A percentile compares a stretch with the other conserved stretches of the same genome.
These are phyloP conservation scores for Pisolithus orientalis DNA, from an alignment of 768 basidiomycete genomes.

Conservation along the genomic window DNA sequence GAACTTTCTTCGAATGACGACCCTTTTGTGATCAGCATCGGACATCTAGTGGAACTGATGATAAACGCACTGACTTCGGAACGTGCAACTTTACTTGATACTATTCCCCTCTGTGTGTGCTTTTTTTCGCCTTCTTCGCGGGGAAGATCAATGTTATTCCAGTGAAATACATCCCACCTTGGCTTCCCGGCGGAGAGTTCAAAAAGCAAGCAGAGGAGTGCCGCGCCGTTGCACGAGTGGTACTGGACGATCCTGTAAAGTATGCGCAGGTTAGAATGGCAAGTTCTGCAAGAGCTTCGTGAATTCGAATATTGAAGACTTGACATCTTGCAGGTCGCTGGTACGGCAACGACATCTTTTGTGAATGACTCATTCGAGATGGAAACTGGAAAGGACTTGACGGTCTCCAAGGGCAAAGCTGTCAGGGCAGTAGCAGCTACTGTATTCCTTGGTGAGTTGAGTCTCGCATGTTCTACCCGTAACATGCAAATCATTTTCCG, in stretches of 20 bases:
- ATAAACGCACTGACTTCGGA: slow-evolving; percentile 12
- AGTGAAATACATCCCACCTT: slow-evolving; percentile 16
- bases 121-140: not conserved
- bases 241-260: slow-evolving; percentile 15
- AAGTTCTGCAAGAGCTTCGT: not conserved
- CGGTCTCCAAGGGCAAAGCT: not conserved
- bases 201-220: slow-evolving; percentile 6
- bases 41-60: slow-evolving; percentile 5
- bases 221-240: slow-evolving; percentile 6
- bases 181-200: slow-evolving; percentile 13
- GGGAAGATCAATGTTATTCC: not conserved
- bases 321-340: not conserved
- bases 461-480: not conserved
- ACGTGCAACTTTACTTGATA: slow-evolving; percentile 10
- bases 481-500: not conserved
- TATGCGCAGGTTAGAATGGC: slow-evolving; percentile 19
- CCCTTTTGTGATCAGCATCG: slow-evolving; percentile 10
- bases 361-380: not conserved
- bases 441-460: not conserved
- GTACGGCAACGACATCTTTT: not conserved
- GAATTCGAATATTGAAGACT: not conserved
- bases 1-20: slow-evolving; percentile 13
- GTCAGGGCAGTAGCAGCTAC: not conserved
- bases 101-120: slow-evolving; percentile 15
- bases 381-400: not conserved